These are phyloP conservation scores for Stellera chamaejasme DNA, from an alignment of 345 rosid species.

Conservation along the genomic window DNA sequence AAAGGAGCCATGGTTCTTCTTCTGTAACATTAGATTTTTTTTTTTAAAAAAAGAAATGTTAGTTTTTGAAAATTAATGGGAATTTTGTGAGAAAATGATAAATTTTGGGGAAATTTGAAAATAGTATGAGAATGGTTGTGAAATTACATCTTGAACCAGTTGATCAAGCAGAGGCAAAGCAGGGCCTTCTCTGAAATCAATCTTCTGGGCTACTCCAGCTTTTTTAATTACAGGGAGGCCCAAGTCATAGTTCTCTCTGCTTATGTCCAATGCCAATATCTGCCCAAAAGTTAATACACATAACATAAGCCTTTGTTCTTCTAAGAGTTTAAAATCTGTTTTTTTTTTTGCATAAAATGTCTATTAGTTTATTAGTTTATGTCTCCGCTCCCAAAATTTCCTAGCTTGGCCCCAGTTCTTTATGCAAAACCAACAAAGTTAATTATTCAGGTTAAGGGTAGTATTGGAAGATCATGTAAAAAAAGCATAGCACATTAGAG, in stretches of 20 bases:
- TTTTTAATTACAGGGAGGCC: slow-evolving; percentile 71
- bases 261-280: slow-evolving; percentile 91
- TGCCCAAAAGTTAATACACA: slow-evolving; percentile 4
- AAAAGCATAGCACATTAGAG: too few species aligned
- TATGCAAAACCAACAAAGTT: too few species aligned
- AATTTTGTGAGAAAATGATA: too few species aligned
- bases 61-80: too few species aligned
- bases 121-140: background rate
- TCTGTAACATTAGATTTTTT: slow-evolving; percentile 34
- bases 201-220: slow-evolving; percentile 92
- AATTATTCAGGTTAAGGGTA: too few species aligned
- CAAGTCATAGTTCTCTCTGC: slow-evolving; percentile 72
- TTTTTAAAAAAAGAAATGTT: too few species aligned
- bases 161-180: slow-evolving; percentile 82
- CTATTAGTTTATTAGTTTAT: too few species aligned
- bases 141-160: slow-evolving; percentile 66
- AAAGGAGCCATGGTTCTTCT: slow-evolving; percentile 52
- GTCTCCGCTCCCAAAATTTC: too few species aligned
- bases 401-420: background rate
- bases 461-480: too few species aligned
- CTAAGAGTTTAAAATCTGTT: too few species aligned
- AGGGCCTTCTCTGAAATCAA: slow-evolving; percentile 87
- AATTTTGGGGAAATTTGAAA: background rate
- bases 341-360: too few species aligned
- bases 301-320: too few species aligned